phyloP scores from a whole-genome alignment of 2,329 filamentous ascomycete genomes.

The Trichoderma koningii region DNA sequence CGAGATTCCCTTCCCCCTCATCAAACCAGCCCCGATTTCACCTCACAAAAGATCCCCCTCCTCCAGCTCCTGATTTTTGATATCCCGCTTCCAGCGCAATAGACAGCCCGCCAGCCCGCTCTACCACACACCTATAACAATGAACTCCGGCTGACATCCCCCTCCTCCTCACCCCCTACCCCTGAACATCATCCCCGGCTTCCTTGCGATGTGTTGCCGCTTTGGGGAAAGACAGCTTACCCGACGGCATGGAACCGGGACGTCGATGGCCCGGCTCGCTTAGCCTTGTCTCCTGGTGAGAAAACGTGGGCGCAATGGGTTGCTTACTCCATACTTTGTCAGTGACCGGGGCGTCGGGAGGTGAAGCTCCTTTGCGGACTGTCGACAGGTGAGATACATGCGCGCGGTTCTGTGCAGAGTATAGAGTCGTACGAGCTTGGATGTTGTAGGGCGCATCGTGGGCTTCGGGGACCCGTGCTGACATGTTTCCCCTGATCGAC shows the following conservation, averaged over 20 bases:
- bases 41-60: not conserved
- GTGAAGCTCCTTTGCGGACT: not conserved
- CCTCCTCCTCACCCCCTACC: not conserved
- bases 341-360: not conserved
- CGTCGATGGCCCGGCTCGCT: not conserved
- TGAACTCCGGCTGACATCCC: constrained; percentile 6
- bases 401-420: not conserved
- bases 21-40: not conserved
- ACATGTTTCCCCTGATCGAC: constrained; percentile 5
- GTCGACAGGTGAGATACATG: not conserved
- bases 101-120: constrained; percentile 3
- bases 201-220: not conserved
- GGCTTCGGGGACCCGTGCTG: not conserved
- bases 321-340: not conserved
- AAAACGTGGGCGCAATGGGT: not conserved
- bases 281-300: not conserved
- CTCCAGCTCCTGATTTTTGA: not conserved
- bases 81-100: constrained; percentile 25
- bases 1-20: not conserved
- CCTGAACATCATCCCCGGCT: not conserved
- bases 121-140: not conserved
- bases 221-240: constrained; percentile 14
- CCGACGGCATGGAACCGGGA: constrained; percentile 8
- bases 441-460: too few species aligned
- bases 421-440: too few species aligned